phyloP scores from a whole-genome alignment of 352 stramenopile species.

The Phytophthora quininea region DNA sequence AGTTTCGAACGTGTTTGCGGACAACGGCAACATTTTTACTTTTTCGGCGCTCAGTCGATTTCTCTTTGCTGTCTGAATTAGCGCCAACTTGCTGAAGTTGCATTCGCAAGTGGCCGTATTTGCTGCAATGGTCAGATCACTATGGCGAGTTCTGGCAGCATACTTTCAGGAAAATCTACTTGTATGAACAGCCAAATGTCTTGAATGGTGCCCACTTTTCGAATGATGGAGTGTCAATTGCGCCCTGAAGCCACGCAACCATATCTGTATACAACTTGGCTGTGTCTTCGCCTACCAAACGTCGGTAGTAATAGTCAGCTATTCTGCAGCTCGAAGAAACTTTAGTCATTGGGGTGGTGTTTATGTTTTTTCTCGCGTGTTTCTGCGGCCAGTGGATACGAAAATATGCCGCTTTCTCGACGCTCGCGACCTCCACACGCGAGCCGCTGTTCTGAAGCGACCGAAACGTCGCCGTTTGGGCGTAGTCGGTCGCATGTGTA shows the following conservation, averaged over 20 bases:
- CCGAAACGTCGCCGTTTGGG: too few species aligned
- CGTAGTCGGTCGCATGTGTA: too few species aligned
- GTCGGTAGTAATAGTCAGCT: neutral
- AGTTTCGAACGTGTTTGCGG: neutral
- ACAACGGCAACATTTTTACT: neutral
- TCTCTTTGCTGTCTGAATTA: neutral
- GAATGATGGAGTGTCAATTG: neutral
- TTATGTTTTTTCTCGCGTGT: neutral
- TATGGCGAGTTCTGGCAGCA: neutral
- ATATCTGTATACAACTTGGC: neutral
- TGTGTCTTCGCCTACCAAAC: neutral
- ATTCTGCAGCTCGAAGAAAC: neutral
- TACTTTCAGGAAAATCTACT: neutral
- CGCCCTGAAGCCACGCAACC: neutral
- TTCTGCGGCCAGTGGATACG: neutral
- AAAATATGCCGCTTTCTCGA: too few species aligned
- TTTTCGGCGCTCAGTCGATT: neutral
- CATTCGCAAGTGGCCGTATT: neutral
- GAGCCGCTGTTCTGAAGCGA: too few species aligned
- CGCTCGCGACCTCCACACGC: too few species aligned
- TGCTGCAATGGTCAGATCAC: neutral
- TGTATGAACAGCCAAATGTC: neutral
- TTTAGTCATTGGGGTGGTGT: neutral
- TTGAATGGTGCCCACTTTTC: neutral
- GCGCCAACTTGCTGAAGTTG: neutral